phyloP scores from a whole-genome alignment of 2,329 filamentous ascomycete genomes.

The Nigrospora sphaerica region DNA sequence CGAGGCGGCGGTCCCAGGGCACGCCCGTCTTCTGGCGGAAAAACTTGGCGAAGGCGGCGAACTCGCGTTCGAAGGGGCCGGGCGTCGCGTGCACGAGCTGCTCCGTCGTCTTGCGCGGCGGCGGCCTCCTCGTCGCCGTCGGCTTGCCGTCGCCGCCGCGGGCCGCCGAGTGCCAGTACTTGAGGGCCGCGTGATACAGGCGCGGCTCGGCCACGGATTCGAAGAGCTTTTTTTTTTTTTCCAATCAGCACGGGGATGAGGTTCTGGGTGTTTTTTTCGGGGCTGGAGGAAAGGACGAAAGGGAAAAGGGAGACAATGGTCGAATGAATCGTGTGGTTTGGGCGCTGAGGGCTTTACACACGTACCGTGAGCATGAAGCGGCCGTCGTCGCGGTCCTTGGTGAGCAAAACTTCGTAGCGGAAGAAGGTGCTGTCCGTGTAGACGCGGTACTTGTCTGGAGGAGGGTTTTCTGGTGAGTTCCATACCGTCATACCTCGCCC shows the following conservation, averaged over 20 bases:
- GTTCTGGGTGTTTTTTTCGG: too few species aligned
- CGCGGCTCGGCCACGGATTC: slow-evolving; percentile 53
- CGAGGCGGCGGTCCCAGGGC: not conserved
- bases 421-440: slow-evolving; percentile 59
- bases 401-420: slow-evolving; percentile 55
- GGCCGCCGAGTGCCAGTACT: slow-evolving; percentile 31
- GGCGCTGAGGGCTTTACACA: slow-evolving; percentile 1
- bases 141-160: slow-evolving; percentile 10
- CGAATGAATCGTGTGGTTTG: not conserved
- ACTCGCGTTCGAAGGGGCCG: not conserved
- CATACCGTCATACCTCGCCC: too few species aligned
- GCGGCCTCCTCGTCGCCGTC: too few species aligned
- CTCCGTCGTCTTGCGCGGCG: too few species aligned
- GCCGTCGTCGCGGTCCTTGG: slow-evolving; percentile 48
- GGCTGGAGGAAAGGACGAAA: not conserved
- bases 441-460: slow-evolving; percentile 38
- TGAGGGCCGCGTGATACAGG: slow-evolving; percentile 54
- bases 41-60: not conserved
- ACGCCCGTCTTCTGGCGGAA: slow-evolving; percentile 19
- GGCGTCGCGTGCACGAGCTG: too few species aligned
- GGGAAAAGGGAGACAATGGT: not conserved
- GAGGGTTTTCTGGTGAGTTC: too few species aligned
- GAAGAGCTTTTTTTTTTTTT: slow-evolving; percentile 46
- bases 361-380: slow-evolving; percentile 54
- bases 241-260: too few species aligned